These are phyloP conservation scores for Scheffersomyces insectosa DNA, from an alignment of 1,139 yeast species.

Conservation along the genomic window DNA sequence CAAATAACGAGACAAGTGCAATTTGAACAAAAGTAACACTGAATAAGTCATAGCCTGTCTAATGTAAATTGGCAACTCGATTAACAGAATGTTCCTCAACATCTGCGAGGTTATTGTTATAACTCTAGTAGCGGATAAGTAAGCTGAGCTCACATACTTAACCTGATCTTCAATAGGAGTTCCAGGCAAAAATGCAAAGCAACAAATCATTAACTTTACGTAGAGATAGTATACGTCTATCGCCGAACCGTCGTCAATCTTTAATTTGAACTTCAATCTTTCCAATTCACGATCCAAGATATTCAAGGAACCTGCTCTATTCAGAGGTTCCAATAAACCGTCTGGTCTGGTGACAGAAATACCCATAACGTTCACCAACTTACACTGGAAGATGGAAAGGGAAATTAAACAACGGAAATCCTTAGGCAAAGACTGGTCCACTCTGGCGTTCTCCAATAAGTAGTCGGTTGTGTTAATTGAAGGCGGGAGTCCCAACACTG, in stretches of 20 bases:
- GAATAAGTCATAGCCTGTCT: conserved; percentile 84
- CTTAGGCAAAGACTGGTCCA: conserved; percentile 66
- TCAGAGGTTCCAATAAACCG: conserved; percentile 82
- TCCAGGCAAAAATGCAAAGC: conserved; percentile 89
- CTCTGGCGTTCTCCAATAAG: conserved; percentile 73
- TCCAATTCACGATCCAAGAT: conserved; percentile 79
- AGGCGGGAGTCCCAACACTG: conserved; percentile 85
- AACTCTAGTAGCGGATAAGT: conserved; percentile 77
- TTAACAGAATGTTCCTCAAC: conserved; percentile 64
- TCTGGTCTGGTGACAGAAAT: conserved; percentile 86
- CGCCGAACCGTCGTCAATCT: conserved; percentile 58
- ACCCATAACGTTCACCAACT: conserved; percentile 84
- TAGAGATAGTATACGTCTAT: conserved; percentile 83
- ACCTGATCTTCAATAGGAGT: conserved; percentile 89
- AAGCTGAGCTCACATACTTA: conserved; percentile 79
- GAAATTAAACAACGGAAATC: conserved; percentile 73
- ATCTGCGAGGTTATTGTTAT: conserved; percentile 76
- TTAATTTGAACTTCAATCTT: conserved; percentile 61
- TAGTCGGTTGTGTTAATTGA: conserved; percentile 79
- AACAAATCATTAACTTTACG: conserved; percentile 77
- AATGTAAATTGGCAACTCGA: conserved; percentile 83
- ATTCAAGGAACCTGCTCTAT: conserved; percentile 76
- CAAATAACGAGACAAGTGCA: conserved; percentile 77
- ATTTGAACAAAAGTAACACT: conserved; percentile 74
- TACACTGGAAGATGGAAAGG: conserved; percentile 80